Base-by-base conservation (phyloP, 2,329 filamentous ascomycete genomes). In the Penicillium polonicum region DNA sequence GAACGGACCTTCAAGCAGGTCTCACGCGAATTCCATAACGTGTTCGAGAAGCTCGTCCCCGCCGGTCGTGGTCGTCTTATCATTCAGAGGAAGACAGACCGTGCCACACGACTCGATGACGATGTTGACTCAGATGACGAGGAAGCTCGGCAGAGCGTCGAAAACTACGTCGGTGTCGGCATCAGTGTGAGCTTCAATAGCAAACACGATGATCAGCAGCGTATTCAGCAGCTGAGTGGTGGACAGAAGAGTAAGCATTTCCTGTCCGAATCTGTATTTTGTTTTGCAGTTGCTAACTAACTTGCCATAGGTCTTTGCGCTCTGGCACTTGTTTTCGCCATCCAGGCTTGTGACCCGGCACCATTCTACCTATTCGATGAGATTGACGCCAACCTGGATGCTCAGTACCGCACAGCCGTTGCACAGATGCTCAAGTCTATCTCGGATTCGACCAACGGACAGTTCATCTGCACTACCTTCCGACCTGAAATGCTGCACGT, bases 321-420 rank as follows among this genome's bases (percentile, higher is more conserved):
- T 10, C 85, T 99, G n/a, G 95, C 94, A 44, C 85, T 99, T 51
- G 95, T 99, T 66, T 99, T 99, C 73, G 94, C 94, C n/a, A 95
- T 99, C 66, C 94, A 99, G 76, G 91, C 92, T 66, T 96, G 93
- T 59, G 94, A 99, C 73, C 94, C 93, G 10, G 95, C 93, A 44
- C 94, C 94, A 1, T 97, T 99, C 82, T 97, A 99, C 74, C 92
- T 99, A 69, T 99, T 99, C 68, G 94, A 99, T 74, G 94, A 99
- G 77, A 96, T 99, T 63, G 94, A 99, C 72, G 94, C 94, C 74
- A 99, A 99, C 73, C 84, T 99, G 25, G 94, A 99, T 74, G 92
- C 94, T 1, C 94, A 99, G 76, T 99, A 99, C 79, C 89, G 94
- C 60, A 97, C 94, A 1, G 93, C 94, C 1, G 94, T 99, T 12